Evolutionary conservation across 1,284 basidiomycete genomes (phyloP).

Genomic region (Ustilago trichophora): DNA sequence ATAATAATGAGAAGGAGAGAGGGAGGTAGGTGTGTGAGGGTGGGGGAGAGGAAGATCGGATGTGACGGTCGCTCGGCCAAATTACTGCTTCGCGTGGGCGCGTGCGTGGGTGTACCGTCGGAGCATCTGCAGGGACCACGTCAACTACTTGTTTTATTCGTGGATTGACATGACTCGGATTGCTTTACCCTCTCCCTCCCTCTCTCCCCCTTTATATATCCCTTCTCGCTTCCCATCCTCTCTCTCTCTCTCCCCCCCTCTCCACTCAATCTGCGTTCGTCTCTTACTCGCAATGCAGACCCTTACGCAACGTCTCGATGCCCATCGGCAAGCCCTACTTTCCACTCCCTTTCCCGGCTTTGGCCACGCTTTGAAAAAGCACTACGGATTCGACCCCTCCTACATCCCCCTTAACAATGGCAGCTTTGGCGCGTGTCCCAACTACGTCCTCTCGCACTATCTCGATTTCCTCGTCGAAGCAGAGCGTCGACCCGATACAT

Average conservation of each 20-base stretch:
- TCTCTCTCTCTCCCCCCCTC: not conserved
- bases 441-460: conserved; percentile 25
- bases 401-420: conserved; percentile 47
- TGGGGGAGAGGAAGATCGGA: no score
- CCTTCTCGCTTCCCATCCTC: not conserved
- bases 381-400: conserved; percentile 32
- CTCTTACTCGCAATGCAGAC: no score
- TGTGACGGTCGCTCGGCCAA: no score
- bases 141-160: no score
- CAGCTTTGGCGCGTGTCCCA: conserved; percentile 43
- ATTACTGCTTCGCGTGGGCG: no score
- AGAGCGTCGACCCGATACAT: conserved; percentile 29
- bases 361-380: conserved; percentile 21
- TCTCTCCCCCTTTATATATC: not conserved
- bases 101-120: no score
- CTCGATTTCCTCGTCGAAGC: conserved; percentile 23
- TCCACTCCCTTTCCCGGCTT: conserved; percentile 33
- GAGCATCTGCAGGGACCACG: no score
- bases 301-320: conserved; percentile 16
- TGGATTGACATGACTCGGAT: no score
- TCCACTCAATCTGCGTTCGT: no score
- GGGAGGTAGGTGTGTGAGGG: no score
- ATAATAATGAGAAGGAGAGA: no score
- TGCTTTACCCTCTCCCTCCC: no score
- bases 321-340: conserved; percentile 9